Conservation (phyloP, 2,329 filamentous ascomycete species). For the Colletotrichum euphorbiae region DNA sequence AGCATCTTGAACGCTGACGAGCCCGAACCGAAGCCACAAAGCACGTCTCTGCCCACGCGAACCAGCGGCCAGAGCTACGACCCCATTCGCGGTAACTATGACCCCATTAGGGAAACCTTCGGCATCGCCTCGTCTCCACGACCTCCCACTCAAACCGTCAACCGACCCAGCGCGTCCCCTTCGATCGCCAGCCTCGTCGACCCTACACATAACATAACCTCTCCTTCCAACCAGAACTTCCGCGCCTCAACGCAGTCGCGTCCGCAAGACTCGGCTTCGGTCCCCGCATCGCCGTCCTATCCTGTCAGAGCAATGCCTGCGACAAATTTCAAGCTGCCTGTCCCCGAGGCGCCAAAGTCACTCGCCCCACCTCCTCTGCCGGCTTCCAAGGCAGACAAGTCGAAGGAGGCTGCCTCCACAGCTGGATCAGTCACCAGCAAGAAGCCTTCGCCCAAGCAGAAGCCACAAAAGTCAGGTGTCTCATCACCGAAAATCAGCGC, state of each 20-base stretch:
- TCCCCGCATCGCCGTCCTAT: conserved; percentile 58
- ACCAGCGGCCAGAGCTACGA: conserved; percentile 89
- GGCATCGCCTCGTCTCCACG: conserved; percentile 62
- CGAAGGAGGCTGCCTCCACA: conserved; percentile 30
- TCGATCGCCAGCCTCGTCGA: conserved; percentile 93
- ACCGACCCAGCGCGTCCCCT: conserved; percentile 87
- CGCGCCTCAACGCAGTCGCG: conserved; percentile 45
- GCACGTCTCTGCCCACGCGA: conserved; percentile 59
- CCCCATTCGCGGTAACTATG: conserved; percentile 83
- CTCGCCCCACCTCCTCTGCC: conserved; percentile 50
- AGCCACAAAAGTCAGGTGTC: conserved; percentile 53
- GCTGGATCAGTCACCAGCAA: conserved; percentile 47
- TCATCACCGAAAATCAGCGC: conserved; percentile 64
- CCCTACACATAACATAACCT: conserved; percentile 57
- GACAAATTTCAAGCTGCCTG: conserved; percentile 47
- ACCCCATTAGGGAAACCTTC: conserved; percentile 65
- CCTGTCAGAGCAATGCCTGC: conserved; percentile 50
- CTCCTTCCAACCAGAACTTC: conserved; percentile 47
- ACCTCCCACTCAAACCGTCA: conserved; percentile 53
- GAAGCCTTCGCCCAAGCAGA: conserved; percentile 61
- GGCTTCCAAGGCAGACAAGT: conserved; percentile 39
- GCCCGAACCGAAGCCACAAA: conserved; percentile 56
- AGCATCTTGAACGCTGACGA: conserved; percentile 66
- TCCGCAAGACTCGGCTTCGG: conserved; percentile 48
- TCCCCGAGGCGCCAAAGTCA: conserved; percentile 54